Percentiles rank a stretch among this genome's conserved stretches.
Evolutionary conservation across 2,329 filamentous ascomycete genomes (phyloP).

Genomic region (Cordyceps pruinosa): DNA sequence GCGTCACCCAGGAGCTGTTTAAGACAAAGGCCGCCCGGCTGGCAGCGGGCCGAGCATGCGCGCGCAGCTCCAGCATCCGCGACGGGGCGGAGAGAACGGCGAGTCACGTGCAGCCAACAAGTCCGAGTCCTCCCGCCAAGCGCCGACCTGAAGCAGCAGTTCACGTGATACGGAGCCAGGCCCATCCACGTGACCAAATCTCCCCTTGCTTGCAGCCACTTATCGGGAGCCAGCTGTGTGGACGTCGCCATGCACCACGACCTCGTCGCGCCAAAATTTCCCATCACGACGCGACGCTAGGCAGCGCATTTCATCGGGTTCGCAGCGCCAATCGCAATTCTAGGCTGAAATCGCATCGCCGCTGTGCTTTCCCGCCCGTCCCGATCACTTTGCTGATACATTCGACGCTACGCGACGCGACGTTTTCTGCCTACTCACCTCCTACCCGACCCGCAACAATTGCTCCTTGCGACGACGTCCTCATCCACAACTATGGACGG

Average conservation of each 20-base stretch:
- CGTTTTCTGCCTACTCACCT: conserved; percentile 1
- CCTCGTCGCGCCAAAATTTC: conserved; percentile 15
- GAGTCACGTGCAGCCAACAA: neutral
- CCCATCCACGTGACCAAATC: conserved; percentile 10
- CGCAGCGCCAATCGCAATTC: conserved; percentile 11
- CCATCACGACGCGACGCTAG: conserved; percentile 18
- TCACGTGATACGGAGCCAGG: neutral
- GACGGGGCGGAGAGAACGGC: conserved; percentile 10
- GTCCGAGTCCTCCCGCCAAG: neutral
- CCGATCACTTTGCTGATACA: conserved; percentile 8
- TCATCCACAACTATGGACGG: conserved; percentile 47
- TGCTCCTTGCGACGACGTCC: conserved; percentile 8
- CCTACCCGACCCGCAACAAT: conserved; percentile 18
- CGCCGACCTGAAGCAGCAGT: too few species aligned
- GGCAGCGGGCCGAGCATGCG: conserved; percentile 10
- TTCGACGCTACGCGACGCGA: conserved; percentile 11
- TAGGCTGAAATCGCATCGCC: conserved; percentile 11
- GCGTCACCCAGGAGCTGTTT: conserved; percentile 3
- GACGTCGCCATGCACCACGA: conserved; percentile 11
- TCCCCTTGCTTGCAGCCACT: conserved; percentile 8
- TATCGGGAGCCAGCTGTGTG: conserved; percentile 1
- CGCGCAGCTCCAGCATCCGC: neutral
- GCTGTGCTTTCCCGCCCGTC: conserved; percentile 3
- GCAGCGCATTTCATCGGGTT: conserved; percentile 11
- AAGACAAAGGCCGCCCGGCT: conserved; percentile 5